These are phyloP conservation scores for Pichia sp. DNA, from an alignment of 1,139 yeast genomes.

Conservation along the genomic window DNA sequence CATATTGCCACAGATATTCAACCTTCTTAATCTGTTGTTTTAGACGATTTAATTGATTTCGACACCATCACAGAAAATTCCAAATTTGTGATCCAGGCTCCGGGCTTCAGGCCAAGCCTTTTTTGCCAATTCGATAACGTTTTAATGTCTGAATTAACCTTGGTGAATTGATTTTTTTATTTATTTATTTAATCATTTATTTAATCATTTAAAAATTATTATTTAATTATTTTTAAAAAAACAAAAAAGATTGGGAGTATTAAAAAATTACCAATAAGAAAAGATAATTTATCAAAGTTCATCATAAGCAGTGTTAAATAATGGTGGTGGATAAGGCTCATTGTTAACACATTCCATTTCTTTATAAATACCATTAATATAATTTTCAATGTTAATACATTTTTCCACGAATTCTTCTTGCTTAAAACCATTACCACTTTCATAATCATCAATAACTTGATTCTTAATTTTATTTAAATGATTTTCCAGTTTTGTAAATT, in stretches of 20 bases:
- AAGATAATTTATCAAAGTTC: constrained; percentile 4
- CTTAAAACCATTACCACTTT: constrained; percentile 23
- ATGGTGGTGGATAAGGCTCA: constrained; percentile 27
- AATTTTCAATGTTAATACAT: constrained; percentile 24
- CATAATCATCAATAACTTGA: constrained; percentile 16
- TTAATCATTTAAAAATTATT: no score
- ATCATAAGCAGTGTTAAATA: constrained; percentile 23
- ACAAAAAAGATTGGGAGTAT: neutral
- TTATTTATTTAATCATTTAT: no score
- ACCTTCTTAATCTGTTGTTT: no score
- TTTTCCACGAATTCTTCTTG: constrained; percentile 23
- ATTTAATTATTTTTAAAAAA: no score
- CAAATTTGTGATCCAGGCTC: no score
- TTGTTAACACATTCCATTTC: constrained; percentile 29
- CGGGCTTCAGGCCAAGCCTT: no score
- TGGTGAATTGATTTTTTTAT: no score
- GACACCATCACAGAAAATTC: no score
- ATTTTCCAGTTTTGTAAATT: constrained; percentile 32
- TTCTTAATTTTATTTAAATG: constrained; percentile 30
- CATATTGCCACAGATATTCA: no score
- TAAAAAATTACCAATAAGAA: neutral
- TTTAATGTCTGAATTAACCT: no score
- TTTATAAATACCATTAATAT: constrained; percentile 23
- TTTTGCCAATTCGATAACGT: no score
- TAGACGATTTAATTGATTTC: no score